Evolutionary conservation across 2,329 filamentous ascomycete species (phyloP), one percentile per base, ranked within the genome.

Genomic region (Huntiella decipiens): DNA sequence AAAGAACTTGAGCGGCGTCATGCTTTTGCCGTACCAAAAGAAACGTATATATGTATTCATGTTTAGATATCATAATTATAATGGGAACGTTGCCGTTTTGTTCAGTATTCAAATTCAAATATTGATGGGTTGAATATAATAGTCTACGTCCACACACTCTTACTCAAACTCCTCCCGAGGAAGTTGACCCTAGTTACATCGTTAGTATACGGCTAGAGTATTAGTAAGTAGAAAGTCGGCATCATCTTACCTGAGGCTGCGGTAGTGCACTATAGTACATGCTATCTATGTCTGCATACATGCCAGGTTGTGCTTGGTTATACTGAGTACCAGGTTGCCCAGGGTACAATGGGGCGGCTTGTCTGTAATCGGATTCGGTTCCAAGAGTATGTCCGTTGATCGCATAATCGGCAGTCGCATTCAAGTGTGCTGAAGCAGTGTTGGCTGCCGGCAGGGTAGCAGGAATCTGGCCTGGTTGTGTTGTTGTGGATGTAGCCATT

Each of bases 201-300:
- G 19, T 48, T 44, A 48, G 42, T 41, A 42, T 8, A 45, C 19
- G n/a, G 5, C 22, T 28, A 28, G 8, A 28, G 22, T 28, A 28
- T 28, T 28, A 2, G 6, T 7, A 28, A 28, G 22, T 28, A 1
- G 3, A 7, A 28, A 28, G 22, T 28, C 22, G 7, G 5, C 22
- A 28, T 28, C 7, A 28, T 13, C 73, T 60, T 68, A 87, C 83
- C 67, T 86, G 83, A 61, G 92, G 85, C 52, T 82, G 74, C 54
- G 81, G 78, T 72, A 94, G 83, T 51, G 77, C 66, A 11, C 79
- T 72, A 59, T 92, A 93, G 53, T 96, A 96, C 70, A 95, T 94
- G 52, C 75, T 77, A 51, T 84, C 78, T 61, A 87, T 79, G 47
- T 81, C 78, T 47, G 78, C 71, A 57, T 86, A 94, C 71, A 95